These are phyloP conservation scores for Haberlea rhodopensis DNA, from an alignment of 257 asterid species.

Conservation along the genomic window DNA sequence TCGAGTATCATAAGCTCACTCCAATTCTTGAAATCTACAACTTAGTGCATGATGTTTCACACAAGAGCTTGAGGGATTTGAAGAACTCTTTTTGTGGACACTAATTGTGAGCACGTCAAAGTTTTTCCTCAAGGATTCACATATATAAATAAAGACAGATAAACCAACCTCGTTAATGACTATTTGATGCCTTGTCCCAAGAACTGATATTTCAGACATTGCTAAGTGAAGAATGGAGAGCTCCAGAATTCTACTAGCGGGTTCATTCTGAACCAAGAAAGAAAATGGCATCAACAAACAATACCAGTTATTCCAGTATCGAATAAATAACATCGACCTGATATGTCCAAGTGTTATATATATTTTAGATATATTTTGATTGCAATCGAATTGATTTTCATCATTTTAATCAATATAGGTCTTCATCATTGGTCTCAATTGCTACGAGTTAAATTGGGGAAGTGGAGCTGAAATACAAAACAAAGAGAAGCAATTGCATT, in stretches of 20 bases:
- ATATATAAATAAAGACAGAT: slow-evolving; percentile 1
- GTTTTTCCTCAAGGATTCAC: slow-evolving; percentile 3
- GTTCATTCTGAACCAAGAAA: slow-evolving; percentile 51
- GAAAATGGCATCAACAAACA: slow-evolving; percentile 18
- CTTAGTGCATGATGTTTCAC: not conserved
- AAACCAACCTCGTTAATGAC: slow-evolving; percentile 85
- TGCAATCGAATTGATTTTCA: too few species aligned
- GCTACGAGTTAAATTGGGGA: too few species aligned
- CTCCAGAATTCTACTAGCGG: slow-evolving; percentile 88
- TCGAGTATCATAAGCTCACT: not conserved
- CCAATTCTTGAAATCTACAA: not conserved
- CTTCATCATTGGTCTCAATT: too few species aligned
- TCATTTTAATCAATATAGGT: too few species aligned
- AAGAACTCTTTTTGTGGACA: not conserved
- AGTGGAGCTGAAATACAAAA: too few species aligned
- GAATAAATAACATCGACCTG: not conserved
- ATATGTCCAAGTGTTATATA: too few species aligned
- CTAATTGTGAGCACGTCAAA: not conserved
- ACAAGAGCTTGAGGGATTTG: not conserved
- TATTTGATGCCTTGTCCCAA: slow-evolving; percentile 86
- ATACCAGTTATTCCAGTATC: not conserved
- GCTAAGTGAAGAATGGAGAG: slow-evolving; percentile 88
- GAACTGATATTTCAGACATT: slow-evolving; percentile 82
- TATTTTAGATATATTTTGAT: too few species aligned
- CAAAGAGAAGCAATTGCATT: too few species aligned